Evolutionary conservation across 169 alveolate species (phyloP).

Genomic region (Plasmodium reichenowi): DNA sequence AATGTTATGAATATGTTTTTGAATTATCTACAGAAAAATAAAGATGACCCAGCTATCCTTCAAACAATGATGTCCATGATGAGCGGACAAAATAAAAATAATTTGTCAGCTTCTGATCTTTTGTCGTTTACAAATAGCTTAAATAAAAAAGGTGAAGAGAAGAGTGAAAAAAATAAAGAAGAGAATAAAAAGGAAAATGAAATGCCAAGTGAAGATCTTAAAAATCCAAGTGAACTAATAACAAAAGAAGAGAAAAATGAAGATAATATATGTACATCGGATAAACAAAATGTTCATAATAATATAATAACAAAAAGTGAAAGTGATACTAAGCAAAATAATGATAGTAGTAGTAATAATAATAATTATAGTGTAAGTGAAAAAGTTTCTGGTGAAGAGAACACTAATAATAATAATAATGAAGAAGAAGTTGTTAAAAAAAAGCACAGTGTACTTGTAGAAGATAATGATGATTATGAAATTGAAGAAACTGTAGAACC

Average conservation of each 20-base stretch:
- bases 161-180: background rate
- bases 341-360: background rate
- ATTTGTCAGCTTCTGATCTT: background rate
- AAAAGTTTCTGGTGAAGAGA: background rate
- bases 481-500: slow-evolving; percentile 34
- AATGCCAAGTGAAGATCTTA: background rate
- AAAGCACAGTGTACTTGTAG: slow-evolving; percentile 33
- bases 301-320: background rate
- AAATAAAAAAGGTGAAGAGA: background rate
- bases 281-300: background rate
- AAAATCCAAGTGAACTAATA: background rate
- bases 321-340: background rate
- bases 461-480: slow-evolving; percentile 69
- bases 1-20: slow-evolving; percentile 61
- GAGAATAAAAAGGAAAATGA: background rate
- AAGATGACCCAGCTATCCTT: slow-evolving; percentile 59
- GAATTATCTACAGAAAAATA: slow-evolving; percentile 57
- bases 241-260: background rate
- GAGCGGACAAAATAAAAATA: slow-evolving; percentile 15
- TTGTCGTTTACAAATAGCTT: background rate
- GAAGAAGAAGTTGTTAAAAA: slow-evolving; percentile 68
- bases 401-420: slow-evolving; percentile 2
- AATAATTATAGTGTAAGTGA: background rate
- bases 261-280: background rate
- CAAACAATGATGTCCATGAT: slow-evolving; percentile 49